Conservation (phyloP, 2,329 filamentous ascomycete species). For the Xylariaceae sp. region DNA sequence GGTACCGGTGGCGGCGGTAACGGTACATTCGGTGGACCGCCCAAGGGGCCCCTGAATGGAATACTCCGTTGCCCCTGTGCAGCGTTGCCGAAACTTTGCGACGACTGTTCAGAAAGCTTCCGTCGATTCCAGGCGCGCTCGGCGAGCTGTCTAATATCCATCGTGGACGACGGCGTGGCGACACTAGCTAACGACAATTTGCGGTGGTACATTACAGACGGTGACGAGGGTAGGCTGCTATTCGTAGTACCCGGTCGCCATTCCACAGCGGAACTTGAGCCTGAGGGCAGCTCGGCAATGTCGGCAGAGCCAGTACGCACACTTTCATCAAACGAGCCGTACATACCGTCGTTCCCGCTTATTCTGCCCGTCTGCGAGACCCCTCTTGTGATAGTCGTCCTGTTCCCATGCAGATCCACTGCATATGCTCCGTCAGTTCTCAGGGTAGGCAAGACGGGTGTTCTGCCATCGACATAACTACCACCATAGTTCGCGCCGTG, state of each 20-base stretch:
- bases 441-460: constrained; percentile 26
- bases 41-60: constrained; percentile 7
- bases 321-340: constrained; percentile 18
- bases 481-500: not conserved
- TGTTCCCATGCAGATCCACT: constrained; percentile 17
- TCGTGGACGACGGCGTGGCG: constrained; percentile 9
- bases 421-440: constrained; percentile 20
- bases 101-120: constrained; percentile 25
- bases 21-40: constrained; percentile 18
- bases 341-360: constrained; percentile 15
- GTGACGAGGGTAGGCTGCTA: not conserved
- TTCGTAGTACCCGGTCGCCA: not conserved
- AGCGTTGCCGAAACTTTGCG: not conserved
- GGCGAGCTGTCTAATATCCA: constrained; percentile 20
- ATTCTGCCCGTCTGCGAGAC: not conserved
- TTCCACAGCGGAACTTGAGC: constrained; percentile 13
- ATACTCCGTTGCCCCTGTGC: not conserved
- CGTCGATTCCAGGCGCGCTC: constrained; percentile 30
- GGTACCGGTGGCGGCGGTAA: constrained; percentile 22
- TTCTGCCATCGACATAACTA: constrained; percentile 8
- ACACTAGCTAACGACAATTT: constrained; percentile 1
- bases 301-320: constrained; percentile 16
- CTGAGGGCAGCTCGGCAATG: not conserved
- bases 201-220: not conserved
- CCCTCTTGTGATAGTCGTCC: not conserved